Conservation (phyloP, 2,329 filamentous ascomycete species). For the Acephala macrosclerotiorum region DNA sequence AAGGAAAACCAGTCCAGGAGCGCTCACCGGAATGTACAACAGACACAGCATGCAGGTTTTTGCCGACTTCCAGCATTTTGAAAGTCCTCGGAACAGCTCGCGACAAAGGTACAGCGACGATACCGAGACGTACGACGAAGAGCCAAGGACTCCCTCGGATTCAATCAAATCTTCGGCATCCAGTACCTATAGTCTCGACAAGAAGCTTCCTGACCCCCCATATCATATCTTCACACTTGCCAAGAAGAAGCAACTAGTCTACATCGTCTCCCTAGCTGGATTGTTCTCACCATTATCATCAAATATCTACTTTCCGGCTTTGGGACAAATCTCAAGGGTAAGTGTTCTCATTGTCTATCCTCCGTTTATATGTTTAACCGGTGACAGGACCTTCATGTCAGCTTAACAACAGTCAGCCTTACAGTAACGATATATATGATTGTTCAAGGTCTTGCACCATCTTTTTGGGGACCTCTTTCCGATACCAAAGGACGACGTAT, state of each 20-base stretch:
- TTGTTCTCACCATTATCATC: constrained; percentile 60
- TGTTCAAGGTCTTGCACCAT: constrained; percentile 57
- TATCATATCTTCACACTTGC: constrained; percentile 48
- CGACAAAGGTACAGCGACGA: constrained; percentile 17
- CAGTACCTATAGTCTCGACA: constrained; percentile 25
- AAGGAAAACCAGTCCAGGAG: constrained; percentile 5
- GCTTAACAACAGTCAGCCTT: constrained; percentile 45
- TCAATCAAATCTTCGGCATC: constrained; percentile 6
- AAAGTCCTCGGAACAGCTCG: constrained; percentile 26
- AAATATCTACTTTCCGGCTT: constrained; percentile 58
- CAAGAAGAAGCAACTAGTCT: constrained; percentile 55
- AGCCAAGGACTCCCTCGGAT: neutral
- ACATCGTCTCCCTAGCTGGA: constrained; percentile 56
- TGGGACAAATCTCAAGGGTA: constrained; percentile 49
- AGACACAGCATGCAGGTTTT: constrained; percentile 30
- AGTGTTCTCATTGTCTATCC: neutral
- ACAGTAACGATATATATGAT: constrained; percentile 57
- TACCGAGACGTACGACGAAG: neutral
- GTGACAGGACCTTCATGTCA: constrained; percentile 28
- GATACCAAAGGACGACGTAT: constrained; percentile 54
- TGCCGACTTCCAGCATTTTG: constrained; percentile 32
- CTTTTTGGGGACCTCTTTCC: constrained; percentile 56
- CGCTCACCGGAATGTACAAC: constrained; percentile 13
- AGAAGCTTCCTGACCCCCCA: constrained; percentile 32
- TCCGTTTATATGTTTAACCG: neutral